Evolutionary conservation across 192 early-diverging fungal species (phyloP).

Genomic region (Backusella westeae): DNA sequence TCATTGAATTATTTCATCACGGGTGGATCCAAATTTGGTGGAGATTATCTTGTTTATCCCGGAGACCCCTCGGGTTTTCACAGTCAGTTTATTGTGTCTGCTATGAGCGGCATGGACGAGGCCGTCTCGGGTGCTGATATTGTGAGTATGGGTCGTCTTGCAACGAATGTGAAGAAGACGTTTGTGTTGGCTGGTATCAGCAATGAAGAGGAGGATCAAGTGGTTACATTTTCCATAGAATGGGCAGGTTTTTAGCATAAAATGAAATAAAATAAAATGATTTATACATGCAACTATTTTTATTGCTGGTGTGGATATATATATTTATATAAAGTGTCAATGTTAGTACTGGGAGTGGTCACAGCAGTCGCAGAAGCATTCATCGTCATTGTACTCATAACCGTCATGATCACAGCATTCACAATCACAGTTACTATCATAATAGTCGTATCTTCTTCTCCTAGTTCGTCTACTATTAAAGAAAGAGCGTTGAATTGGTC

Average conservation of each 20-base stretch:
- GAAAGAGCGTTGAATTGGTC: neutral
- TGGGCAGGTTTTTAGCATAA: slow-evolving; percentile 49
- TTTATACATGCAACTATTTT: neutral
- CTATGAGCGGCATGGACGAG: slow-evolving; percentile 35
- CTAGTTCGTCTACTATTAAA: neutral
- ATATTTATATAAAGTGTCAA: too few species aligned
- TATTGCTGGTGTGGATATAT: neutral
- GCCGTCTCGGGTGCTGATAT: slow-evolving; percentile 43
- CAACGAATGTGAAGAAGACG: slow-evolving; percentile 71
- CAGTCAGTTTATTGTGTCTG: slow-evolving; percentile 59
- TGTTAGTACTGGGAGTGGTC: too few species aligned
- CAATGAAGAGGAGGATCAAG: neutral
- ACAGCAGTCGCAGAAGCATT: too few species aligned
- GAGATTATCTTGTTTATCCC: slow-evolving; percentile 82
- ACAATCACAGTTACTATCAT: neutral
- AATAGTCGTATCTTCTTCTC: neutral
- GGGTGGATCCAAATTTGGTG: slow-evolving; percentile 80
- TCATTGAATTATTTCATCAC: slow-evolving; percentile 64
- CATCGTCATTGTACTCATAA: neutral
- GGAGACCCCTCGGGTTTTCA: slow-evolving; percentile 73
- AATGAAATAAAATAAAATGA: neutral
- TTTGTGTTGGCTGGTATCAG: slow-evolving; percentile 54
- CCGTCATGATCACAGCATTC: neutral
- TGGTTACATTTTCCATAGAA: slow-evolving; percentile 40
- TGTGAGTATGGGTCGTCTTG: slow-evolving; percentile 61